Evolutionary conservation across 495 filamentous ascomycete species (phyloP).

Genomic region (Neurospora hispaniola): DNA sequence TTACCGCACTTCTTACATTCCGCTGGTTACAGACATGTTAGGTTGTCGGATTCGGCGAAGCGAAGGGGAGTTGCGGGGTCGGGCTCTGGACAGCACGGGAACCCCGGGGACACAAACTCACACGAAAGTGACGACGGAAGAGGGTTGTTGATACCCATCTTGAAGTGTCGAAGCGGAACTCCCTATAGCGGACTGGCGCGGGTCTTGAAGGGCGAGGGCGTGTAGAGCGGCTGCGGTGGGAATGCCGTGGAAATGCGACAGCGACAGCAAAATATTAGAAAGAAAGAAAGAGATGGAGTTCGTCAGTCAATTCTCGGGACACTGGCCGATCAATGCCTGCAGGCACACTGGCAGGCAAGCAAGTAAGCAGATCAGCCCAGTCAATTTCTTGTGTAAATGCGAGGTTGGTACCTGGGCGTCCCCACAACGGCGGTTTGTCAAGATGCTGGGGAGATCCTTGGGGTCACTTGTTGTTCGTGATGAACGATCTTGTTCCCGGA

Average conservation of each 20-base stretch:
- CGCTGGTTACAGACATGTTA: slow-evolving; percentile 33
- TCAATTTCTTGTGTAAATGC: background rate
- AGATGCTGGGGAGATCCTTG: background rate
- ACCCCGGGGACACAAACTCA: slow-evolving; percentile 27
- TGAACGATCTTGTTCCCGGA: background rate
- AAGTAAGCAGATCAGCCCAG: background rate
- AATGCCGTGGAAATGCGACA: background rate
- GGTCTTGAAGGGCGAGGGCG: background rate
- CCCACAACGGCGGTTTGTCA: background rate
- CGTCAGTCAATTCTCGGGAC: background rate
- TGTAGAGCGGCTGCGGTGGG: background rate
- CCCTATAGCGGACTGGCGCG: background rate
- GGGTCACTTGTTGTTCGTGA: background rate
- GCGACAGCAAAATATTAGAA: background rate
- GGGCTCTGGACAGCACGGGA: slow-evolving; percentile 8
- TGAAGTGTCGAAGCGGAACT: background rate
- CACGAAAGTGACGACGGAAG: slow-evolving; percentile 49
- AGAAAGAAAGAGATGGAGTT: background rate
- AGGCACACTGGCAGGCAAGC: background rate
- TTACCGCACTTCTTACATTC: slow-evolving; percentile 88
- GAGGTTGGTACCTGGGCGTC: background rate
- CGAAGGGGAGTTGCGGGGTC: background rate
- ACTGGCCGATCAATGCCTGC: background rate
- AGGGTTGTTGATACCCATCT: slow-evolving; percentile 48
- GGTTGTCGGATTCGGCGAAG: background rate